A percentile compares a stretch with the other conserved stretches of the same genome.
These are phyloP conservation scores for Sechiopsis laciniata DNA, from an alignment of 306 rosid genomes.

Conservation along the genomic window DNA sequence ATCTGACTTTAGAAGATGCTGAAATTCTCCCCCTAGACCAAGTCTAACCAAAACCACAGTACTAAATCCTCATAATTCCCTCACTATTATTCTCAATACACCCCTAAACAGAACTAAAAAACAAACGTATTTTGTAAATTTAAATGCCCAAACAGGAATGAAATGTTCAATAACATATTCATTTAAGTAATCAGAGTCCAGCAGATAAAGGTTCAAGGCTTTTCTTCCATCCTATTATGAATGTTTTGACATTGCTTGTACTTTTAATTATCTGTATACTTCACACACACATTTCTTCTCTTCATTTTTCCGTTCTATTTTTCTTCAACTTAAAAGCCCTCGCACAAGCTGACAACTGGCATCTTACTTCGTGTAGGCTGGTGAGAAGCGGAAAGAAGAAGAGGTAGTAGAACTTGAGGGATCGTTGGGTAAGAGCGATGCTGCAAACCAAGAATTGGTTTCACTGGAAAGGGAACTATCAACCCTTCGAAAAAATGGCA, in stretches of 20 bases:
- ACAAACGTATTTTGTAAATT: too few species aligned
- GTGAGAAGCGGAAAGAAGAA: conserved; percentile 97
- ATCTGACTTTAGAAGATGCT: too few species aligned
- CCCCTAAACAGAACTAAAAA: too few species aligned
- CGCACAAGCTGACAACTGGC: neutral
- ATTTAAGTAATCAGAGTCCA: neutral
- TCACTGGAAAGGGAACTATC: conserved; percentile 84
- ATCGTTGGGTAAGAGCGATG: conserved; percentile 74
- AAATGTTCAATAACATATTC: neutral
- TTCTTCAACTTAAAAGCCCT: neutral
- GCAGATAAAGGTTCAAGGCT: neutral
- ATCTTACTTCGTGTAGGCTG: conserved; percentile 51
- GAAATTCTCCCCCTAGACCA: too few species aligned
- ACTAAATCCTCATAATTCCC: too few species aligned
- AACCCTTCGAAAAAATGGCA: conserved; percentile 62
- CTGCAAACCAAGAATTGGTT: conserved; percentile 64
- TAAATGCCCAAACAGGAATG: neutral
- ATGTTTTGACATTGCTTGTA: neutral
- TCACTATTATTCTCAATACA: too few species aligned
- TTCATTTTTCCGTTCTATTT: neutral
- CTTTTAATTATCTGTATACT: neutral
- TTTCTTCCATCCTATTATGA: neutral
- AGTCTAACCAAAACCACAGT: too few species aligned
- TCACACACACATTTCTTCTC: neutral
- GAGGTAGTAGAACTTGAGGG: conserved; percentile 97